Evolutionary conservation across 1,139 yeast genomes (phyloP).

Genomic region (Debaryomycetaceae sp.): DNA sequence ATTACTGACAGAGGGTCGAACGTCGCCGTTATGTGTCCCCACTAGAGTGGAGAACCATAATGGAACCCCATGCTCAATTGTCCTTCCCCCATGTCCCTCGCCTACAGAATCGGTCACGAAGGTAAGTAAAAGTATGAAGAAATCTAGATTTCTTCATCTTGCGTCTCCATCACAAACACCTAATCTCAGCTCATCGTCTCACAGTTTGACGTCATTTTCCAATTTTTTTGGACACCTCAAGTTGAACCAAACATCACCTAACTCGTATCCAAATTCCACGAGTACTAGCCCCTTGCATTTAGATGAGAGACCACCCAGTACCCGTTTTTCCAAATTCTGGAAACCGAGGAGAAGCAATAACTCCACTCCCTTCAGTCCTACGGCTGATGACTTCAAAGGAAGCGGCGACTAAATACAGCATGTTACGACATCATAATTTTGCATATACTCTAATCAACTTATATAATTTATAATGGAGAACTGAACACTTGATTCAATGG

Average conservation of each 20-base stretch:
- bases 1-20: constrained; percentile 1
- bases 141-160: not conserved
- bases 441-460: not conserved
- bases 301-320: constrained; percentile 2
- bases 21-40: constrained; percentile 1
- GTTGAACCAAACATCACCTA: constrained; percentile 4
- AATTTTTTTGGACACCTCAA: constrained; percentile 27
- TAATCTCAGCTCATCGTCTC: not conserved
- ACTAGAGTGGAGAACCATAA: not conserved
- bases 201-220: constrained; percentile 2
- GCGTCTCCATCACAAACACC: not conserved
- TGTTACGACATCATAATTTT: not conserved
- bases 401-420: not conserved
- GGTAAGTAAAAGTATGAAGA: not conserved
- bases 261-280: constrained; percentile 3
- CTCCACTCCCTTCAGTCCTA: not conserved
- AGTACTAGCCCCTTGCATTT: constrained; percentile 3
- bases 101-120: constrained; percentile 1
- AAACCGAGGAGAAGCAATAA: constrained; percentile 4
- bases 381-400: not conserved
- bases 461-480: too few species aligned
- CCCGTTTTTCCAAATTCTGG: constrained; percentile 9
- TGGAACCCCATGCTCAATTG: not conserved
- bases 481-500: too few species aligned
- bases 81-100: constrained; percentile 1